These are phyloP conservation scores for Trichophaea hybrida DNA, from an alignment of 2,329 filamentous ascomycete species.

Conservation along the genomic window DNA sequence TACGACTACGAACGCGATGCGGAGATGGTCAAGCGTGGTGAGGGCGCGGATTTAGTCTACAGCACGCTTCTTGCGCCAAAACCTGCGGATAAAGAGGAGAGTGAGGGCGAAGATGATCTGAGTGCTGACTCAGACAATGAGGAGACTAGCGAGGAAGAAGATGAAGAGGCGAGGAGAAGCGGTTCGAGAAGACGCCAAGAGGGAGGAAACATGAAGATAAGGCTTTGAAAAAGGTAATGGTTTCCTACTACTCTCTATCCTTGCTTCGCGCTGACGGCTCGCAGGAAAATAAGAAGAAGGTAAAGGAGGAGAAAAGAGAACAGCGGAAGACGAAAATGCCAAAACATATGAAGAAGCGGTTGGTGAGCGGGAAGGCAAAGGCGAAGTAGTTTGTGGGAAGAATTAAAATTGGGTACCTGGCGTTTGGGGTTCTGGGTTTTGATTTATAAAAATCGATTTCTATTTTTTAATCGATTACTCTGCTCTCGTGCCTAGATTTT, in stretches of 20 bases:
- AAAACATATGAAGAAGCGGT: constrained; percentile 85
- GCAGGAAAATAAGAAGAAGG: constrained; percentile 63
- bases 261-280: constrained; percentile 10
- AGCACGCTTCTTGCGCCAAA: constrained; percentile 56
- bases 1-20: constrained; percentile 91
- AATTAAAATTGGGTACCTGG: too few relatives aligned
- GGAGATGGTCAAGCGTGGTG: constrained; percentile 57
- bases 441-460: too few relatives aligned
- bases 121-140: constrained; percentile 36
- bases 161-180: constrained; percentile 29
- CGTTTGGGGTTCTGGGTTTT: too few relatives aligned
- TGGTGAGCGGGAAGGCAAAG: constrained; percentile 37
- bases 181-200: constrained; percentile 53
- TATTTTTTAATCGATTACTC: too few relatives aligned
- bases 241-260: neutral
- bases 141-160: constrained; percentile 33
- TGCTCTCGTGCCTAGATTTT: too few relatives aligned
- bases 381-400: neutral
- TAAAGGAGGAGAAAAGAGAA: constrained; percentile 92
- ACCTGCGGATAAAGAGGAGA: constrained; percentile 30
- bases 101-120: constrained; percentile 37
- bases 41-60: constrained; percentile 69
- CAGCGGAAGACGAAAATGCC: constrained; percentile 92
- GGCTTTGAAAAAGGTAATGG: constrained; percentile 59
- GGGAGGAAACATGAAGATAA: constrained; percentile 85